Conservation (phyloP, 768 basidiomycete genomes). For the Amanita molliuscula region DNA sequence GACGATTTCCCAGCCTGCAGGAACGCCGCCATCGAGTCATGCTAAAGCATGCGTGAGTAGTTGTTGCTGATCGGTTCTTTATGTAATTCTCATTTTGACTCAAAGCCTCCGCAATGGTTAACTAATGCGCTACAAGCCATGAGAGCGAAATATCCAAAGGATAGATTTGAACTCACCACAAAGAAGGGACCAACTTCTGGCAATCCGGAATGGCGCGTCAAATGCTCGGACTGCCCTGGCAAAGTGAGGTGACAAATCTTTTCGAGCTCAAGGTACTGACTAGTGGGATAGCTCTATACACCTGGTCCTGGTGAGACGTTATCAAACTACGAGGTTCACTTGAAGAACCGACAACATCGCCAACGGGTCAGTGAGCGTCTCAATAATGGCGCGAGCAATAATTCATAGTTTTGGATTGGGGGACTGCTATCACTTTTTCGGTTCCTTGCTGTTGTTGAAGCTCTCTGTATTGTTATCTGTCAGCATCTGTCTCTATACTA, state of each 20-base stretch:
- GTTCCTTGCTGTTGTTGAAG: conserved; percentile 11
- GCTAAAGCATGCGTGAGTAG: conserved; percentile 18
- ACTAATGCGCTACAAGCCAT: conserved; percentile 54
- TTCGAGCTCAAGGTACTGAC: neutral
- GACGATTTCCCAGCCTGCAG: conserved; percentile 9
- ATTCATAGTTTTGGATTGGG: conserved; percentile 2
- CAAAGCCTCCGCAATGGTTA: conserved; percentile 62
- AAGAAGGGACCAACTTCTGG: conserved; percentile 44
- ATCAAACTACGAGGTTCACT: conserved; percentile 86
- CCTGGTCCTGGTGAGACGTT: conserved; percentile 83
- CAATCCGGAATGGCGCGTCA: conserved; percentile 82
- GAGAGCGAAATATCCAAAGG: conserved; percentile 67
- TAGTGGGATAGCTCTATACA: conserved; percentile 62
- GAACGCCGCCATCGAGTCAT: conserved; percentile 20
- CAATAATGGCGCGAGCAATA: conserved; percentile 1
- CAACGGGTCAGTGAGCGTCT: conserved; percentile 56
- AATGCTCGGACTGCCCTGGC: conserved; percentile 87
- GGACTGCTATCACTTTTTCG: conserved; percentile 6
- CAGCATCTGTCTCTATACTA: conserved; percentile 15
- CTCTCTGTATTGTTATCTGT: conserved; percentile 27
- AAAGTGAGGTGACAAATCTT: conserved; percentile 43
- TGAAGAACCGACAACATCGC: conserved; percentile 78
- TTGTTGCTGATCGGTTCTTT: neutral
- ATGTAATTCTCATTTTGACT: conserved; percentile 4
- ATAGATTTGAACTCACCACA: conserved; percentile 71